Evolutionary conservation across 805 yeast species (phyloP), one percentile per base, ranked within the genome.

Genomic region (Myxozyma neotropica): DNA sequence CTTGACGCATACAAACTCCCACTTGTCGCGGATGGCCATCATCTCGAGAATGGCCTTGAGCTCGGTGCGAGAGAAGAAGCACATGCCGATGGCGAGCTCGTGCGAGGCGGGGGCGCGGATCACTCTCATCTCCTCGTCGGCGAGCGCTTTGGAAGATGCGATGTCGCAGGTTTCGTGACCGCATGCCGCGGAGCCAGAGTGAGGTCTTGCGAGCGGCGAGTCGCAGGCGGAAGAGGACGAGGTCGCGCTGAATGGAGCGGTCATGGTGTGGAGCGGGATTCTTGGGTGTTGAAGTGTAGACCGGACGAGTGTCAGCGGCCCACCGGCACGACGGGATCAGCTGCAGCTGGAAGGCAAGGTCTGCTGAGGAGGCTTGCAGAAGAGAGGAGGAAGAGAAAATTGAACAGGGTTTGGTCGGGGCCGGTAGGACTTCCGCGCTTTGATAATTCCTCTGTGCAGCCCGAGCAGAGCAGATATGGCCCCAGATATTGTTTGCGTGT

Each of bases 1-100:
- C 27, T 58, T 58, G 27, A 58, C 62, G 53, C 58, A 58, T 29
- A 39, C 19, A 42, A 58, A 58, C 53, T 58, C 62, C 58, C 58
- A 58, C 29, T 53, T 49, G 40, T 45, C 62, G 31, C 55, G 29
- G 17, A 58, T 54, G 27, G 62, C 62, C 36, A 58, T 26, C 44
- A 39, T 53, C 45, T 49, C 53, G 15, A 58, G 40, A 13, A 43
- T 48, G n/a, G 55, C 45, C 29, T 53, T 53, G 52, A 58, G 55
- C 38, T 58, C 58, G 8, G 38, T 15, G 17, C 62, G 55, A 4
- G 62, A 48, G 12, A 45, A 15, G 45, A 58, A 58, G 29, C 55
- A 52, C 62, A 48, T 48, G 17, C 43, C 53, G 8, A 36, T 48
- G 10, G 53, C 43, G 35, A 48, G 48, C 15, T 55, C 59, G 24